phyloP scores from a whole-genome alignment of 2,329 filamentous ascomycete genomes.

The Arthrobotrys iridis region DNA sequence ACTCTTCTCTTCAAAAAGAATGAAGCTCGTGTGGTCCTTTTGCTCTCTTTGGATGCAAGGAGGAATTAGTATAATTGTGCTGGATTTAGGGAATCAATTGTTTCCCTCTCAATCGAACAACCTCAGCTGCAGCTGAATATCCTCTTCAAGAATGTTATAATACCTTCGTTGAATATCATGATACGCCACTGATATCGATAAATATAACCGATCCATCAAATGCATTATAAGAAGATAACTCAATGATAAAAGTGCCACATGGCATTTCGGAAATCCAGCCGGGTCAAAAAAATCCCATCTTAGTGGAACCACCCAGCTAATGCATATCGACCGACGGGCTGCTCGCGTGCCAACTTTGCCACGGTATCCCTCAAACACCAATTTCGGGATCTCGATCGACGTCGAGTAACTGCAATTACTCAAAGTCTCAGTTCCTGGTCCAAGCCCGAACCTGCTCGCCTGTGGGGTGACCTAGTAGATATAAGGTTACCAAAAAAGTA shows the following conservation, averaged over 20 bases:
- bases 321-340: not conserved
- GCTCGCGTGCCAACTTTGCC: constrained; percentile 3
- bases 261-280: too few species aligned
- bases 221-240: too few species aligned
- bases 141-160: not conserved
- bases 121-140: too few species aligned
- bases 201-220: not conserved
- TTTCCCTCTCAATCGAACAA: not conserved
- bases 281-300: not conserved
- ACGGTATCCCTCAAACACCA: not conserved
- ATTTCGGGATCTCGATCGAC: not conserved
- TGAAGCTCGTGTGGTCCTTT: constrained; percentile 1
- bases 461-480: too few species aligned
- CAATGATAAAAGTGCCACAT: too few species aligned
- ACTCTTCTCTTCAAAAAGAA: not conserved
- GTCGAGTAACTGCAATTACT: not conserved
- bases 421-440: not conserved
- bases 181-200: constrained; percentile 3
- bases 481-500: too few species aligned
- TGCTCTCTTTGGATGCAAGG: not conserved
- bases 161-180: not conserved
- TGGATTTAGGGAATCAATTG: not conserved
- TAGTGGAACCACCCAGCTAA: constrained; percentile 11
- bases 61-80: not conserved
- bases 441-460: not conserved